phyloP scores from a whole-genome alignment of 768 basidiomycete genomes.

The Calocera viscosa region DNA sequence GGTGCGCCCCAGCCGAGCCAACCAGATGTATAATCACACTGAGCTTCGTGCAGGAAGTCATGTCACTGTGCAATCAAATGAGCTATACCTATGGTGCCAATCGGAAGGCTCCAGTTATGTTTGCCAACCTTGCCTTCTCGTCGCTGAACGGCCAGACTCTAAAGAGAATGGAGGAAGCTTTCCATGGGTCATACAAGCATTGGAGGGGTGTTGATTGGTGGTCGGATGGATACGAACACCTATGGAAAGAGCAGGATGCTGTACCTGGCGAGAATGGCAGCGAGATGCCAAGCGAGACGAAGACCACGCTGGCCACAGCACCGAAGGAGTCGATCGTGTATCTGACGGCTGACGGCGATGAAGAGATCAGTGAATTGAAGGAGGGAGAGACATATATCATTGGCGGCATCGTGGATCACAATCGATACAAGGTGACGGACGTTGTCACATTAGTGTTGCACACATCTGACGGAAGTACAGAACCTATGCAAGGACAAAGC shows the following conservation, averaged over 20 bases:
- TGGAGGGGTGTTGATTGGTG: conserved; percentile 82
- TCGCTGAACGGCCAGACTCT: conserved; percentile 63
- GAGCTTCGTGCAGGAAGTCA: conserved; percentile 55
- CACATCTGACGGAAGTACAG: conserved; percentile 33
- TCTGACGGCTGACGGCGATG: conserved; percentile 84
- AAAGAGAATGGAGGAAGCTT: conserved; percentile 49
- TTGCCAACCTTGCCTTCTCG: conserved; percentile 62
- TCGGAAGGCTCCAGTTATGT: conserved; percentile 54
- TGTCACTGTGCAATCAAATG: conserved; percentile 77
- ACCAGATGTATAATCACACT: neutral
- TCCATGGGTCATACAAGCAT: conserved; percentile 55
- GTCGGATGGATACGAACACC: conserved; percentile 54
- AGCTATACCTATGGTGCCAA: conserved; percentile 87
- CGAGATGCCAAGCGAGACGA: neutral
- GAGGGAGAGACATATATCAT: conserved; percentile 87
- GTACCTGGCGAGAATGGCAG: conserved; percentile 16
- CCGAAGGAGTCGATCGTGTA: conserved; percentile 58
- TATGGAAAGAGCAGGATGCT: conserved; percentile 37
- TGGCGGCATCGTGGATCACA: conserved; percentile 90
- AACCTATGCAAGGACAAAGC: conserved; percentile 85
- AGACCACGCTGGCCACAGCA: conserved; percentile 7
- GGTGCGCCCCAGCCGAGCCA: conserved; percentile 52
- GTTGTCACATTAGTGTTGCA: conserved; percentile 7
- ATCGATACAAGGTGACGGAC: conserved; percentile 74
- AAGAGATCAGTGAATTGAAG: conserved; percentile 70